phyloP scores from a whole-genome alignment of 495 filamentous ascomycete genomes.

The Pseudevernia furfuracea region DNA sequence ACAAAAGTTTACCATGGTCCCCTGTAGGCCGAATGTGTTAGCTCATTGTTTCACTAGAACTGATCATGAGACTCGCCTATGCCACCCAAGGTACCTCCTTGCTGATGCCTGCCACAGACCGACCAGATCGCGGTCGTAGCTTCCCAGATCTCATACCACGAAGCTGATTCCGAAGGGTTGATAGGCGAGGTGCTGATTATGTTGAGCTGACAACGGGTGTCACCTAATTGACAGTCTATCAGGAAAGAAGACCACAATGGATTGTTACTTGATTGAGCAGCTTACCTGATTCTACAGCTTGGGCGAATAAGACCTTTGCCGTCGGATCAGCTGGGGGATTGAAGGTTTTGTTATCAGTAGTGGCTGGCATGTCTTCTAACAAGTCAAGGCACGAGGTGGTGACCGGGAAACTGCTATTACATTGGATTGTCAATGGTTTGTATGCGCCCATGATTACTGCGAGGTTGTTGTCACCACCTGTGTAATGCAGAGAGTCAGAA shows the following conservation, averaged over 20 bases:
- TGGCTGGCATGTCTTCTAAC: not conserved
- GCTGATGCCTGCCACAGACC: not conserved
- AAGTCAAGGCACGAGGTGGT: not conserved
- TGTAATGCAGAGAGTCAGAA: not conserved
- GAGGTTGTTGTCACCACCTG: not conserved
- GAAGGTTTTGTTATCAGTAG: not conserved
- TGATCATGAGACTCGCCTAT: not conserved
- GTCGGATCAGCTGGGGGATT: not conserved
- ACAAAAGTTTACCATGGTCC: not conserved
- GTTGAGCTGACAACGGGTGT: not conserved
- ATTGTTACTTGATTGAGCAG: not conserved
- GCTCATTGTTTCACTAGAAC: not conserved
- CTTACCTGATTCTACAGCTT: not conserved
- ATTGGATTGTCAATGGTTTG: not conserved
- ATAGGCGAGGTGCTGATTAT: not conserved
- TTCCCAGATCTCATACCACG: not conserved
- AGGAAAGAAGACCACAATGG: not conserved
- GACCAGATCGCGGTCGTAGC: not conserved
- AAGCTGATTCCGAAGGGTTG: not conserved
- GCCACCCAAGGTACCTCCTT: not conserved
- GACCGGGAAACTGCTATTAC: not conserved
- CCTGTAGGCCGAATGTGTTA: not conserved
- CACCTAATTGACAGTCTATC: not conserved
- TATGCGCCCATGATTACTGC: conserved; percentile 1
- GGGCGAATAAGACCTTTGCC: not conserved